phyloP scores from a whole-genome alignment of 116 monocot species.

The Phalaenopsis hybrid region DNA sequence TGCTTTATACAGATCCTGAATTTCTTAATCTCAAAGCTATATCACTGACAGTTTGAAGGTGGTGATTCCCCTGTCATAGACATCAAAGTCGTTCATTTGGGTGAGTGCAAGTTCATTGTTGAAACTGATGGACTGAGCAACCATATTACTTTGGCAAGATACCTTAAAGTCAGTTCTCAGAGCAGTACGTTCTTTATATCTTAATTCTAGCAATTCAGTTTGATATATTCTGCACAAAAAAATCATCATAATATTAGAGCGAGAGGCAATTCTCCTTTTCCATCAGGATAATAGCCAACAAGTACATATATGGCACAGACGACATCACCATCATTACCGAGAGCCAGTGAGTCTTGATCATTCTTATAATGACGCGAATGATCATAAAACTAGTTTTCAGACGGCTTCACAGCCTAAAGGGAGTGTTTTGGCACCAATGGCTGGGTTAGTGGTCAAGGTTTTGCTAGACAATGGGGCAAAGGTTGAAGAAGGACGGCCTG shows the following conservation, averaged over 20 bases:
- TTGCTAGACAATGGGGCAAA: constrained; percentile 28
- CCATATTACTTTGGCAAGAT: constrained; percentile 56
- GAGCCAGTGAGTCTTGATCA: constrained; percentile 37
- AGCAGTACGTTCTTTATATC: background rate
- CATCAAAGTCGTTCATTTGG: constrained; percentile 45
- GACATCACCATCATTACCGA: constrained; percentile 67
- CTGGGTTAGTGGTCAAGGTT: constrained; percentile 85
- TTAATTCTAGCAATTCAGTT: background rate
- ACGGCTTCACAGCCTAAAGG: constrained; percentile 53
- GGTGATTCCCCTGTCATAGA: constrained; percentile 33
- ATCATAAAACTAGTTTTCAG: constrained; percentile 12
- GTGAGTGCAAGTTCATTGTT: constrained; percentile 57
- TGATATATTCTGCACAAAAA: background rate
- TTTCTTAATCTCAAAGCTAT: too few species aligned
- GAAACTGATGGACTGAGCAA: constrained; percentile 53
- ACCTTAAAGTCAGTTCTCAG: constrained; percentile 36
- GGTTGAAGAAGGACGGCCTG: too few species aligned
- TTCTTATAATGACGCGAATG: constrained; percentile 28
- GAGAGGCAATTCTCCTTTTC: constrained; percentile 3
- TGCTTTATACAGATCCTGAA: too few species aligned
- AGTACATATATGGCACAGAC: constrained; percentile 80
- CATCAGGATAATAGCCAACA: constrained; percentile 65
- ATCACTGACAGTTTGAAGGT: background rate
- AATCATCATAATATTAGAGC: background rate
- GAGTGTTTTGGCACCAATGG: constrained; percentile 92